phyloP scores from a whole-genome alignment of 2,329 filamentous ascomycete species.

The Xylaria digitata region DNA sequence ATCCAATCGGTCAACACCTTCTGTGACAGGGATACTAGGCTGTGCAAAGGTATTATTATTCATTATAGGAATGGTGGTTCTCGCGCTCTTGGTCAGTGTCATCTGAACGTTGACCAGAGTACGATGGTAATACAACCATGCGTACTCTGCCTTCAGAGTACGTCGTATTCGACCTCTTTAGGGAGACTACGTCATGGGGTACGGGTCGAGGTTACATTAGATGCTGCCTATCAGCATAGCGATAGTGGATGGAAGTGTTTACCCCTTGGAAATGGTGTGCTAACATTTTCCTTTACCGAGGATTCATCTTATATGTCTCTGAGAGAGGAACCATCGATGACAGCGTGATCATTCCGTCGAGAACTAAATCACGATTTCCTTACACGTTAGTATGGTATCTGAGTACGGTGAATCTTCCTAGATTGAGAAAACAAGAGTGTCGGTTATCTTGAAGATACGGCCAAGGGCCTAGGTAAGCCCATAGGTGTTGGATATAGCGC shows the following conservation, averaged over 20 bases:
- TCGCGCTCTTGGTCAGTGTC: constrained; percentile 12
- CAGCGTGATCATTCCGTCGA: background rate
- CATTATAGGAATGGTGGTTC: constrained; percentile 15
- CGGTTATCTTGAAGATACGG: too few species aligned
- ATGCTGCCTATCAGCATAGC: constrained; percentile 6
- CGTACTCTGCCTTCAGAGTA: constrained; percentile 11
- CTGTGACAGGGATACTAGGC: constrained; percentile 4
- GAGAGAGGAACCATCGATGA: constrained; percentile 2
- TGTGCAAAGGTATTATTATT: constrained; percentile 13
- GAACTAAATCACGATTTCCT: constrained; percentile 3
- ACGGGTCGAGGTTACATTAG: constrained; percentile 8
- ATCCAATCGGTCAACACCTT: constrained; percentile 9
- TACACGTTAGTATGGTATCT: background rate
- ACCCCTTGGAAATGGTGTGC: constrained; percentile 12
- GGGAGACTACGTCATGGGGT: constrained; percentile 15
- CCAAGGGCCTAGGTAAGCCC: too few species aligned
- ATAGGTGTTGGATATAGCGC: too few species aligned
- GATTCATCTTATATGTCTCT: constrained; percentile 20
- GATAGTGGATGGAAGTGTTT: constrained; percentile 4
- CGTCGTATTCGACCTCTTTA: constrained; percentile 9
- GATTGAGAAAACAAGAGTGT: background rate
- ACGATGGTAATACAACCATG: constrained; percentile 8
- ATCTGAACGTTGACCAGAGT: constrained; percentile 19
- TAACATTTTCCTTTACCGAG: constrained; percentile 20
- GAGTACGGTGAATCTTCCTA: background rate